Base-by-base conservation (phyloP, 2,329 filamentous ascomycete species). In the Botrytis galanthina region DNA sequence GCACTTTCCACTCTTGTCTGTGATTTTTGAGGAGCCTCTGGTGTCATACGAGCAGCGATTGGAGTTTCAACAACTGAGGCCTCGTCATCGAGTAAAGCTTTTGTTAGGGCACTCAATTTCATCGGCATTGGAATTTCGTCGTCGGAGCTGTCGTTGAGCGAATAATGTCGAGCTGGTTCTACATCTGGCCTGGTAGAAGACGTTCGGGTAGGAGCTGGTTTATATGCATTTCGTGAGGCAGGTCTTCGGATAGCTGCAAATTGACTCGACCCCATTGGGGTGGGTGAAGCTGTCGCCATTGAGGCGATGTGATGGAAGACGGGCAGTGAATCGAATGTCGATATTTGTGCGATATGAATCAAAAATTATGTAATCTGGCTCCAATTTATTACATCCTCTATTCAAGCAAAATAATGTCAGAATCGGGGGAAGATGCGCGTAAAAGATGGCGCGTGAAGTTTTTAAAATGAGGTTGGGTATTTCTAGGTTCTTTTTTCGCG, bases 21-120 rank as follows among this genome's bases (percentile, higher is more conserved):
- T n/a, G 61, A 72, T 39, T 35, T 59, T 71, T 76, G 71, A 39
- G 57, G 67, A 14, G 75, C 70, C 39, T 78, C 74, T 42, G 77
- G 75, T 39, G 75, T 77, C 46, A 64, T 75, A 64, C 73, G 73
- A 44, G 74, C 57, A 22, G 72, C 67, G 26, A 71, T 75, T 2
- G 78, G 68, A 46, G 78, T 74, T 70, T 76, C 79, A 66, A 74
- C 77, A 46, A 79, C 77, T 74, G 79, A 80, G 76, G 76, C 83
- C 68, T 88, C 88, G 61, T 91, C 89, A 73, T 89, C 89, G 37
- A 98, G 86, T 26, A 98, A 86, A 32, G 94, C 95, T 81, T 96
- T 95, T 67, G 95, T 97, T 77, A 96, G 89, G 79, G 95, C 94
- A 81, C 94, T 98, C 81, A 98, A 92, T 84, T 96, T 97, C 89